Percentiles rank a stretch among this genome's conserved stretches.
Conservation (phyloP, 2,329 filamentous ascomycete species). For the Aspergillaceae sp. region DNA sequence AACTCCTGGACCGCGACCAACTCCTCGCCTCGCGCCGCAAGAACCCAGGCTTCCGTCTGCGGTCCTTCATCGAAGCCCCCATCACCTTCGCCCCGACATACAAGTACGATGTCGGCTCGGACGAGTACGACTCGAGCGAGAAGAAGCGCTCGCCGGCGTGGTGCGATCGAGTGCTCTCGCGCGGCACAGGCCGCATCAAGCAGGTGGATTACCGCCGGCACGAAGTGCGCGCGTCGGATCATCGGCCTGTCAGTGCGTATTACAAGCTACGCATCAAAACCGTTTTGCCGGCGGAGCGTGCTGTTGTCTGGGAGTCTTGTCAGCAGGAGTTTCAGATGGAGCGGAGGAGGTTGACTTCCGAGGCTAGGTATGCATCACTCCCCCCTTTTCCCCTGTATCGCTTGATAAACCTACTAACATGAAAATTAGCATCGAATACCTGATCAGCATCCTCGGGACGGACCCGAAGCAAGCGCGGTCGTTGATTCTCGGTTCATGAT, state of each 20-base stretch:
- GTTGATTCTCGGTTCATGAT: conserved; percentile 25
- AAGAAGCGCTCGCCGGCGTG: conserved; percentile 91
- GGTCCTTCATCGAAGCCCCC: conserved; percentile 80
- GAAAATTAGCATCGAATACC: conserved; percentile 50
- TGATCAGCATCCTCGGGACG: conserved; percentile 54
- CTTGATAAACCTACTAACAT: no score
- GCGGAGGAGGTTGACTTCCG: conserved; percentile 57
- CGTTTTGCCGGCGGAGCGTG: conserved; percentile 59
- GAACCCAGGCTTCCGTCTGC: conserved; percentile 80
- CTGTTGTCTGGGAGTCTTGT: conserved; percentile 61
- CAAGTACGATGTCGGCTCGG: conserved; percentile 95
- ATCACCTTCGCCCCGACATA: conserved; percentile 94
- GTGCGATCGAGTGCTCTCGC: conserved; percentile 90
- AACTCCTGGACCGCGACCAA: conserved; percentile 88
- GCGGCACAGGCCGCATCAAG: conserved; percentile 70
- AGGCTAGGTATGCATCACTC: conserved; percentile 60
- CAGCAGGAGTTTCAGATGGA: conserved; percentile 66
- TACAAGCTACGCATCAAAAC: conserved; percentile 82
- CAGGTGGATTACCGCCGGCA: conserved; percentile 83
- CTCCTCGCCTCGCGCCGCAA: conserved; percentile 79
- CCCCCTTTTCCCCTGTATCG: not conserved
- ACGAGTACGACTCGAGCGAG: conserved; percentile 88
- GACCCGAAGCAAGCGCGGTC: conserved; percentile 45
- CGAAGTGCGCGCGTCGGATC: conserved; percentile 84
- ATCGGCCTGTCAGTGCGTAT: conserved; percentile 78